Conservation (phyloP, 805 yeast genomes). For the Torulaspora maleeae region DNA sequence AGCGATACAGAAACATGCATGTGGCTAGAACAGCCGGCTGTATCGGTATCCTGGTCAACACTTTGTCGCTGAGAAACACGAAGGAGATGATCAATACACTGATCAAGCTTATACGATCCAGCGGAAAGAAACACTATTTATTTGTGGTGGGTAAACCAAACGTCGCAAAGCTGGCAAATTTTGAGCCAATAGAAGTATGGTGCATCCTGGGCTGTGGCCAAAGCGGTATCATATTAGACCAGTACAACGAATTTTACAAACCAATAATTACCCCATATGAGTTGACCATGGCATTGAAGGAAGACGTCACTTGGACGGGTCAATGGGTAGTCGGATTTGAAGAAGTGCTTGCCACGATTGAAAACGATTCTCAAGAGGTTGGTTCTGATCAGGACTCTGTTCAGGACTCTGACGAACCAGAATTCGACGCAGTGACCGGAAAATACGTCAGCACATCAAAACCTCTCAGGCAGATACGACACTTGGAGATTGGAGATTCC, state of each 20-base stretch:
- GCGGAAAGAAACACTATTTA: conserved; percentile 87
- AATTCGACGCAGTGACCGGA: conserved; percentile 87
- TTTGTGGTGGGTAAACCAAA: conserved; percentile 98
- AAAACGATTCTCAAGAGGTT: conserved; percentile 12
- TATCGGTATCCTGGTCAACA: conserved; percentile 84
- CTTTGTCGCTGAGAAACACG: conserved; percentile 76
- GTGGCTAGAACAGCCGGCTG: conserved; percentile 89
- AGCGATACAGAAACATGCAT: conserved; percentile 81
- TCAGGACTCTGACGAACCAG: conserved; percentile 59
- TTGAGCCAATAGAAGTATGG: conserved; percentile 93
- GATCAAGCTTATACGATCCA: conserved; percentile 54
- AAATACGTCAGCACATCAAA: conserved; percentile 59
- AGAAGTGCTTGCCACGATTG: conserved; percentile 40
- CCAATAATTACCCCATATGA: conserved; percentile 96
- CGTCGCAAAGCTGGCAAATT: conserved; percentile 93
- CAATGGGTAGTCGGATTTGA: conserved; percentile 85
- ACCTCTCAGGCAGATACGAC: conserved; percentile 67
- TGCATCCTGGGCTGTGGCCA: conserved; percentile 91
- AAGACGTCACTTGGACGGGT: conserved; percentile 85
- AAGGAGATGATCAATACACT: conserved; percentile 59
- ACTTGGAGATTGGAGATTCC: conserved; percentile 54
- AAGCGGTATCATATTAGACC: conserved; percentile 84
- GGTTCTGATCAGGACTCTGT: conserved; percentile 4
- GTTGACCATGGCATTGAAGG: conserved; percentile 69
- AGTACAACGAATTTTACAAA: conserved; percentile 71